Base-by-base conservation (phyloP, 2,329 filamentous ascomycete species). In the Phyllosticta capitalensis region DNA sequence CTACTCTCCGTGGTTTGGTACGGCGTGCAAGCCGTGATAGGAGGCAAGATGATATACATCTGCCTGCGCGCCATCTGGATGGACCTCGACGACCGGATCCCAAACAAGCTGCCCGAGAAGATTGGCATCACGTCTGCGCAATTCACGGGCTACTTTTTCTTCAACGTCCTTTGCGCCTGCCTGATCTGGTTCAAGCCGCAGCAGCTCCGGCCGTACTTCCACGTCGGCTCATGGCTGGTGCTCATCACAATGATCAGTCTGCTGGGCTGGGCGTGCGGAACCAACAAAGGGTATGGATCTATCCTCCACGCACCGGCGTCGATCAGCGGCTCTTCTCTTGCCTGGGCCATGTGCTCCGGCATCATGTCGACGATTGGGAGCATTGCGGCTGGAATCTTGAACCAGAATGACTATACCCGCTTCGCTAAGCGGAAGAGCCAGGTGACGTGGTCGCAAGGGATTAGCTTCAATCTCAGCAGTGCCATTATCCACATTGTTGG, bases 121-220 rank as follows among this genome's bases (percentile, higher is more conserved):
- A 64, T 67, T 7, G 64, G 67, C 58, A 69, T 73, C 62, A 71
- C 68, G 3, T 75, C 73, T 7, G 65, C 66, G 14, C 62, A 74
- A 26, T 69, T 76, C 51, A 64, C 72, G 21, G 70, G 68, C 1
- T 74, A 67, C 59, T 64, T 75, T n/a, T 56, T 76, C 20, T 76
- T 72, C 64, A 68, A 69, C 30, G 56, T 75, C 24, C 63, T 74
- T 24, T 68, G 64, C 2, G 67, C 76, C 9, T 75, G 75, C 1
- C 69, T 80, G 20, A 68, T 80, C 10, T 76, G 72, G 52, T 69
- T 79, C 24, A 70, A 70, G 1, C 78, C 78, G 0, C 57, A 59
- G 14, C 69, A 71, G 54, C 74, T 75, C 24, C 72, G 70, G 57
- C 65, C 66, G 56, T 66, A 72, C 5, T 64, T 68, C 38, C 65